A percentile compares a stretch with the other conserved stretches of the same genome.
phyloP scores from a whole-genome alignment of 257 asterid genomes.

The Marsdenia floribunda region DNA sequence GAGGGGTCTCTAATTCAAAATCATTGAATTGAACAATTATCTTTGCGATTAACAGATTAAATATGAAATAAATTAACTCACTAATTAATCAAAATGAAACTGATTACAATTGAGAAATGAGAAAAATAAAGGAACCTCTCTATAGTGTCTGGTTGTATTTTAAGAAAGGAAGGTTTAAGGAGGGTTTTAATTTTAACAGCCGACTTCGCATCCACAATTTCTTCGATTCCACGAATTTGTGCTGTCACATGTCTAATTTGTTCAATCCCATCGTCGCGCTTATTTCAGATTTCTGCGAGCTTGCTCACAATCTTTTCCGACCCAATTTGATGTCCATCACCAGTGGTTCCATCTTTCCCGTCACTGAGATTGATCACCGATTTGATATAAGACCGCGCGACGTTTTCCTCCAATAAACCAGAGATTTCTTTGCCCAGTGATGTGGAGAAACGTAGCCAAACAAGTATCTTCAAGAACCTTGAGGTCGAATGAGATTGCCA shows the following conservation, averaged over 20 bases:
- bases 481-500: not conserved
- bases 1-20: no score
- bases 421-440: conserved; percentile 34
- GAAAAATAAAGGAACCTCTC: no score
- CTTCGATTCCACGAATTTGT: conserved; percentile 8
- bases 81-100: no score
- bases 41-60: no score
- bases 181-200: conserved; percentile 39
- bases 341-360: conserved; percentile 33
- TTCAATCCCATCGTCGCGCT: not conserved
- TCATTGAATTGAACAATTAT: no score
- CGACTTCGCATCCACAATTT: no score
- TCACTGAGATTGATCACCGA: conserved; percentile 28
- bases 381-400: conserved; percentile 25
- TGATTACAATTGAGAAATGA: no score
- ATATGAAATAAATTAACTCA: no score
- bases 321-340: conserved; percentile 52
- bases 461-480: conserved; percentile 33
- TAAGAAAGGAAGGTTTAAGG: conserved; percentile 42
- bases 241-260: not conserved
- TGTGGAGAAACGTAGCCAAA: conserved; percentile 69
- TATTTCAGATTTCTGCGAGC: not conserved
- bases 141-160: no score
- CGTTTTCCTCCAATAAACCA: conserved; percentile 20
- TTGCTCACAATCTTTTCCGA: conserved; percentile 2